These are phyloP conservation scores for Mucor sp. DNA, from an alignment of 371 early-diverging fungal genomes.

Conservation along the genomic window DNA sequence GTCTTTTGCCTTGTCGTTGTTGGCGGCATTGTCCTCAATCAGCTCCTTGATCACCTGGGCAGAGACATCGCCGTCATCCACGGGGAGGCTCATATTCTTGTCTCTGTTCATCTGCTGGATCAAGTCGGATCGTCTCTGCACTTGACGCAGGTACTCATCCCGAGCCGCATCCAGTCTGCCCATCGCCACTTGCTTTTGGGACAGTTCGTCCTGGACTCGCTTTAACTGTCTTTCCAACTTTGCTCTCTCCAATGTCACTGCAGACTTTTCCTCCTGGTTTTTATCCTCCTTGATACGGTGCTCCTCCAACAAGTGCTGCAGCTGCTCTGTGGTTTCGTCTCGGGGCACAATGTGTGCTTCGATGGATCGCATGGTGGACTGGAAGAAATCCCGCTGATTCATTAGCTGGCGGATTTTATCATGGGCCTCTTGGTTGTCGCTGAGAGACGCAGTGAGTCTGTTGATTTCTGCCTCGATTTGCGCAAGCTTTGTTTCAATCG, in stretches of 20 bases:
- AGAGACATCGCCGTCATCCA: slow-evolving; percentile 2
- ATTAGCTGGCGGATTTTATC: slow-evolving; percentile 39
- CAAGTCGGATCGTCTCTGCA: slow-evolving; percentile 13
- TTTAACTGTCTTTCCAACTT: slow-evolving; percentile 11
- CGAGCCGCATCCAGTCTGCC: slow-evolving; percentile 20
- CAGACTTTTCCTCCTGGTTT: slow-evolving; percentile 2
- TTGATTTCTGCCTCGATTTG: slow-evolving; percentile 48
- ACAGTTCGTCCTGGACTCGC: slow-evolving; percentile 25
- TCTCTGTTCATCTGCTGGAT: slow-evolving; percentile 14
- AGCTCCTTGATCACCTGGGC: background rate
- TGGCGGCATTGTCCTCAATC: background rate
- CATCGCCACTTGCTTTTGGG: slow-evolving; percentile 14
- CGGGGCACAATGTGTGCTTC: slow-evolving; percentile 45
- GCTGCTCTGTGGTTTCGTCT: slow-evolving; percentile 58
- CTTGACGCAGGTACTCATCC: slow-evolving; percentile 19
- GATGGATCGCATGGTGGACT: slow-evolving; percentile 46
- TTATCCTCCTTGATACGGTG: slow-evolving; percentile 10
- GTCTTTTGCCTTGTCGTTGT: slow-evolving; percentile 6
- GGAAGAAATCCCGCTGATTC: slow-evolving; percentile 43
- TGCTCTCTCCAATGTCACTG: background rate
- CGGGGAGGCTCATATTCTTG: background rate
- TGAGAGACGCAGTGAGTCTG: slow-evolving; percentile 18
- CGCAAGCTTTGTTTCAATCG: slow-evolving; percentile 36
- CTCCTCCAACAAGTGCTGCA: slow-evolving; percentile 43
- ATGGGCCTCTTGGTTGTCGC: slow-evolving; percentile 36